Conservation (phyloP, 805 yeast genomes). For the Cyberlindnera meyerae region DNA sequence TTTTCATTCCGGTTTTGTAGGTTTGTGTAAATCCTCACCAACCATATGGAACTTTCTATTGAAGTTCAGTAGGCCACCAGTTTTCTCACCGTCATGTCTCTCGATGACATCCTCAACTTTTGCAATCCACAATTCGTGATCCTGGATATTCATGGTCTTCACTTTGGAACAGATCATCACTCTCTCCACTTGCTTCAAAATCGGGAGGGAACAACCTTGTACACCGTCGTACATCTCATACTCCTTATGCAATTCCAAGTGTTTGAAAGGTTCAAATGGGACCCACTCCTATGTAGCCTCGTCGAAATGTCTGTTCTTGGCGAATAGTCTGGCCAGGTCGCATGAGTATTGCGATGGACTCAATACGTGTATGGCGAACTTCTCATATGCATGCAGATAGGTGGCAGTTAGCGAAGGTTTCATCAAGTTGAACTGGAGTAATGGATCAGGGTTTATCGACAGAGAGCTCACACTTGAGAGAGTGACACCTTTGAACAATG, state of each 20-base stretch:
- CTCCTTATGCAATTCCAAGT: conserved; percentile 29
- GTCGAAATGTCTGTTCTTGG: conserved; percentile 43
- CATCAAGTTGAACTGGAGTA: conserved; percentile 82
- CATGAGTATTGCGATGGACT: conserved; percentile 56
- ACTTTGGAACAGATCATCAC: conserved; percentile 57
- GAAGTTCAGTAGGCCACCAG: conserved; percentile 66
- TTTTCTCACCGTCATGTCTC: conserved; percentile 30
- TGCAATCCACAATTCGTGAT: conserved; percentile 91
- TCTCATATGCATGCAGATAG: conserved; percentile 49
- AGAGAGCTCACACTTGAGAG: conserved; percentile 82
- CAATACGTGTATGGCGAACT: conserved; percentile 72
- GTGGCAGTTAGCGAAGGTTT: conserved; percentile 79
- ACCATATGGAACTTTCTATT: conserved; percentile 56
- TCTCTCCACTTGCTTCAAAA: conserved; percentile 52
- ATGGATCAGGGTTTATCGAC: conserved; percentile 70
- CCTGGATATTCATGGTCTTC: conserved; percentile 56
- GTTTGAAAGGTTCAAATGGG: conserved; percentile 44
- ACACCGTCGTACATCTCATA: conserved; percentile 29
- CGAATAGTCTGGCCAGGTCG: conserved; percentile 59
- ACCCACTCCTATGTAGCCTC: conserved; percentile 23
- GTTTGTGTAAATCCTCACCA: conserved; percentile 27
- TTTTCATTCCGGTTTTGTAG: conserved; percentile 1
- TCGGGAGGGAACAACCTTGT: conserved; percentile 35
- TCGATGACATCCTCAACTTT: conserved; percentile 55
- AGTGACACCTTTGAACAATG: conserved; percentile 64